Evolutionary conservation across 371 early-diverging fungal species (phyloP), one percentile per base, ranked within the genome.

Genomic region (Capillidium heterosporum): DNA sequence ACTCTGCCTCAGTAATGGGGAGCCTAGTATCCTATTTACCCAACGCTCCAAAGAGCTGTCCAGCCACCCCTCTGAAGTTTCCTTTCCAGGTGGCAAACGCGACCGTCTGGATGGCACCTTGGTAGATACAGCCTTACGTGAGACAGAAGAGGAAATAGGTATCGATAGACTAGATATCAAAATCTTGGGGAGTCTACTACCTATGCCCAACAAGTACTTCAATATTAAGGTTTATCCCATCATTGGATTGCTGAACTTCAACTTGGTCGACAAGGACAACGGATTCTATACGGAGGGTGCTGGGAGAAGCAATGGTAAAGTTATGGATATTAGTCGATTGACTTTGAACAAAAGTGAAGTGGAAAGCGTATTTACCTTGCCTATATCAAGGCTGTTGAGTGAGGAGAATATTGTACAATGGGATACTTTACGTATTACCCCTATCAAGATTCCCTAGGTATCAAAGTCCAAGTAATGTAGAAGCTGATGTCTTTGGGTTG

Each of bases 121-220:
- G 5, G 68, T 74, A 51, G 66, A 59, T 11, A 83, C 94, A 1
- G 90, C 90, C 2, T 58, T 91, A 41, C 72, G 94, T 27, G 94
- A 91, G 60, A 84, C 89, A 10, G 44, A 65, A 17, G 92, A 94
- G 64, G 94, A 94, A 62, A 70, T 91, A n/a, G 81, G 77, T 0
- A 67, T 90, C 7, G 49, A 59, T 0, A 57, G 74, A 0, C 56
- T 58, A 0, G 49, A 65, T 2, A 70, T 91, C 0, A 71, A 74
- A 17, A 60, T 88, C 7, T 62, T 93, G 8, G 91, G 91, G 0
- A 60, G 63, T 43, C 72, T 80, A 58, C 68, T 77, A 2, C 59
- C 82, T 2, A 58, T 88, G 48, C 87, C 89, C 3, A 80, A 82
- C 63, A 67, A 74, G 51, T 66, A 69, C 17, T 67, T 71, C 1